Evolutionary conservation across 2,329 filamentous ascomycete species (phyloP), one percentile per base, ranked within the genome.

Genomic region (Ophiostoma triangulosporum): DNA sequence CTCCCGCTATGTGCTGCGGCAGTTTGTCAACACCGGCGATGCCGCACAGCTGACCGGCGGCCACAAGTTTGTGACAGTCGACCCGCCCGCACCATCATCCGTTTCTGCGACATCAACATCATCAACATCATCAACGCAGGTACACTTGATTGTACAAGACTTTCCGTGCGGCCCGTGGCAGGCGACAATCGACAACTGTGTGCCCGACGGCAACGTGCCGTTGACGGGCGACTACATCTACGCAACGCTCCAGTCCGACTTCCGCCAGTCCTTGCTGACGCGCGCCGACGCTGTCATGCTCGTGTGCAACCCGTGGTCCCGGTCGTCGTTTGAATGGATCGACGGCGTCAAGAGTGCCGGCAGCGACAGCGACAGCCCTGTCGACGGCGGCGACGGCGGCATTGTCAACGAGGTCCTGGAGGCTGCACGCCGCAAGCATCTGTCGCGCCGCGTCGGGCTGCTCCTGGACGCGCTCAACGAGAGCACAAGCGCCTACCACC

Each of bases 281-380:
- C 48, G 48, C 22, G 48, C 48, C 7, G 48, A 50, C 33, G 48
- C 48, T 33, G 48, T 50, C 33, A 40, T 50, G 48, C 48, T 50
- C 7, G 48, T 50, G 48, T 50, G 48, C 48, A 50, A 50, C 33
- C 48, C 48, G 33, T 50, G 48, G 48, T 50, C 48, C 27, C 20
- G 22, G 32, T 20, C 48, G 15, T 50, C 48, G 22, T 50, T 38
- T 40, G 48, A 32, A 22, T 50, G 48, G 48, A 31, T 50, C 14
- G 17, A 20, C 14, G 48, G 48, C 7, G 33, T 24, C 32, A 35
- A 17, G 17, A 35, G 14, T 7, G 33, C 29, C 6, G 33, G 32
- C 12, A n/a, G 33, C 9, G 24, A 31, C 29, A 31, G 29, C 29
- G 11, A 15, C 14, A 45, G 22, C 22, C 40, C 40, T 11, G n/a